These are phyloP conservation scores for Phyllosticta citrichinensis DNA, from an alignment of 2,329 filamentous ascomycete genomes.

Conservation along the genomic window DNA sequence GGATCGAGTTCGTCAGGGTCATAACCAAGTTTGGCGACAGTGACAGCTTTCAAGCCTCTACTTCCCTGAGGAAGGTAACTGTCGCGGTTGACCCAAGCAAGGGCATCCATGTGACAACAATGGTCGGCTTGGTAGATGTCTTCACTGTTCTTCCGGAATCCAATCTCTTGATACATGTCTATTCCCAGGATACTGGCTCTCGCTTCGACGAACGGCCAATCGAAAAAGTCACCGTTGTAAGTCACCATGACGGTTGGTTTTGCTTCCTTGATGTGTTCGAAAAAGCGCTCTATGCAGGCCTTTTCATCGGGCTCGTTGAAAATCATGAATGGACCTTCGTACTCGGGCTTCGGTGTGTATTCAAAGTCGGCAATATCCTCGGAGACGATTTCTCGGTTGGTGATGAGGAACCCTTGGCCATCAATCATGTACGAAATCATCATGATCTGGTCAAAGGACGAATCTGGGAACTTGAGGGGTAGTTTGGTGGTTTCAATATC, in stretches of 20 bases:
- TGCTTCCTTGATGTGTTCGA: conserved; percentile 89
- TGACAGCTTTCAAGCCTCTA: conserved; percentile 93
- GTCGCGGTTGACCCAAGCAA: conserved; percentile 97
- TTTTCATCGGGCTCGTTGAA: conserved; percentile 98
- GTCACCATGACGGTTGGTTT: conserved; percentile 94
- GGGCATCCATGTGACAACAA: conserved; percentile 97
- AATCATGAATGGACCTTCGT: conserved; percentile 89
- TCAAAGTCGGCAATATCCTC: conserved; percentile 97
- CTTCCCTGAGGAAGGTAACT: conserved; percentile 96
- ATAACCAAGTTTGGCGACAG: conserved; percentile 94
- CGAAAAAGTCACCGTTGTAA: conserved; percentile 99
- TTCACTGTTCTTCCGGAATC: conserved; percentile 88
- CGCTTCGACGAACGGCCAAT: conserved; percentile 97
- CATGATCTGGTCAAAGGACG: conserved; percentile 93
- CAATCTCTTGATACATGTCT: conserved; percentile 98
- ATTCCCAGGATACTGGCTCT: conserved; percentile 89
- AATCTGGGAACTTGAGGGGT: conserved; percentile 92
- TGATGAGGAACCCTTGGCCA: conserved; percentile 94
- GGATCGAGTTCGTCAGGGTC: conserved; percentile 97
- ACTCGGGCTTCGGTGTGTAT: conserved; percentile 95
- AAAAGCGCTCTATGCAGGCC: conserved; percentile 78
- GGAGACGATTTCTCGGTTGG: conserved; percentile 93
- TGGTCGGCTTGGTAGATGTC: conserved; percentile 95
- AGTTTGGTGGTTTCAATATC: conserved; percentile 98
- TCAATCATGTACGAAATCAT: conserved; percentile 99